Base-by-base conservation (phyloP, 2,329 filamentous ascomycete genomes). In the Aspergillus fischeri region DNA sequence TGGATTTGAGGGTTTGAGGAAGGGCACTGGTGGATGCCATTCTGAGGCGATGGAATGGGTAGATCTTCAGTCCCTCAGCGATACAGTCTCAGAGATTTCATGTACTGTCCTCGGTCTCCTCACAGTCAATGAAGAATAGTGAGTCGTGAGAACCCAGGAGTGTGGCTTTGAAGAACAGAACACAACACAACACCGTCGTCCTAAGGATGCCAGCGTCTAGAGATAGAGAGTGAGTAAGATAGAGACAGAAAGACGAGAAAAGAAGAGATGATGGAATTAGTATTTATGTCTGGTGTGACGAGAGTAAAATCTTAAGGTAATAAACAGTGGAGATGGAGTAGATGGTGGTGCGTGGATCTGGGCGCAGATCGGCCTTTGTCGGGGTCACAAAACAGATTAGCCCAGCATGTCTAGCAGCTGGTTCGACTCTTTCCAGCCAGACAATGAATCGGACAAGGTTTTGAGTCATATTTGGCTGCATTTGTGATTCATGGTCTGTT, bases 1-100 rank as follows among this genome's bases (percentile, higher is more conserved):
- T 82, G 35, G 80, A 79, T 53, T 80, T 77, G 28, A 84, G 77
- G 14, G 82, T 83, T 54, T 81, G 75, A 5, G 82, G 81, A 38
- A 83, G 75, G 47, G 74, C 73, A 24, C 68, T 63, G 24, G 61
- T 61, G 21, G 70, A 68, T 45, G 70, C 38, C 71, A 75, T 76
- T 44, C 42, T 65, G 48, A 28, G 35, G 17, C 4, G 38, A n/a
- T 14, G 11, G 4, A 21, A 24, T 32, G 28, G 28, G 5, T 38
- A 2, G 25, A 24, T 20, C 21, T 28, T 49, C 20, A 10, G 14
- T 10, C 4, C 20, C 8, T 7, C 44, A 3, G 10, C n/a, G n/a
- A 45, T 25, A 8, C 10, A 14, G 20, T 27, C 3, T 47, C 20
- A 47, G 4, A 2, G 24, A 3, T 9, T 25, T 47, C 21, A 27